Evolutionary conservation across 768 basidiomycete genomes (phyloP), one percentile per base, ranked within the genome.

Genomic region (Tulasnella sp.): DNA sequence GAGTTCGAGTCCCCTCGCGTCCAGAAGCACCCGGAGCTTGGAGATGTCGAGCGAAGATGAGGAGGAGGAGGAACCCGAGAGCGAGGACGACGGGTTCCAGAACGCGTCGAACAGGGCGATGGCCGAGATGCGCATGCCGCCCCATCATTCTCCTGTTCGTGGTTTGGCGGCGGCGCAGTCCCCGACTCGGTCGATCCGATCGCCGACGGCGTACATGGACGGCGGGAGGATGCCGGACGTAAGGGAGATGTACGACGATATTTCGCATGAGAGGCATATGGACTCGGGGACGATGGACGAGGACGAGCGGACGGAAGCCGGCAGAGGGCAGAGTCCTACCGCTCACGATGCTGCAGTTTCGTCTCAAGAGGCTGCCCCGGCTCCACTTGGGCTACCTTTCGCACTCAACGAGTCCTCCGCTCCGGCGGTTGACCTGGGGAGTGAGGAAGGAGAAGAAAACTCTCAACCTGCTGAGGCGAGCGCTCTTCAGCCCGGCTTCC

Each of bases 1-100:
- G 12, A 44, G 42, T 35, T 69, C 69, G 2, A 69, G 69, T 36
- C 69, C 69, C 40, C 44, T 69, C 12, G 69, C 69, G 2, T 29
- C 42, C 8, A 59, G 47, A 19, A 44, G 69, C 69, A 59, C 47
- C 17, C 69, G 35, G 42, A 69, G 42, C 42, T 12, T 37, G 44
- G 47, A 44, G 42, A 44, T 44, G 69, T 42, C 26, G n/a, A 59
- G 29, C 52, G 69, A 69, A 16, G 69, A 69, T 37, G 69, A 69
- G 8, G 69, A 52, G 40, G 42, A 37, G 8, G 69, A 69, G 32
- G 69, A 52, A n/a, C 39, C 66, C 19, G 39, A 67, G n/a, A 42
- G 42, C 22, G 66, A 67, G 29, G 66, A 67, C 29, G 66, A 42
- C 12, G 17, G 29, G 67, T 6, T 34, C 39, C 39, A 67, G 40